These are phyloP conservation scores for Capronia epimyces DNA, from an alignment of 2,329 filamentous ascomycete species.

Conservation along the genomic window DNA sequence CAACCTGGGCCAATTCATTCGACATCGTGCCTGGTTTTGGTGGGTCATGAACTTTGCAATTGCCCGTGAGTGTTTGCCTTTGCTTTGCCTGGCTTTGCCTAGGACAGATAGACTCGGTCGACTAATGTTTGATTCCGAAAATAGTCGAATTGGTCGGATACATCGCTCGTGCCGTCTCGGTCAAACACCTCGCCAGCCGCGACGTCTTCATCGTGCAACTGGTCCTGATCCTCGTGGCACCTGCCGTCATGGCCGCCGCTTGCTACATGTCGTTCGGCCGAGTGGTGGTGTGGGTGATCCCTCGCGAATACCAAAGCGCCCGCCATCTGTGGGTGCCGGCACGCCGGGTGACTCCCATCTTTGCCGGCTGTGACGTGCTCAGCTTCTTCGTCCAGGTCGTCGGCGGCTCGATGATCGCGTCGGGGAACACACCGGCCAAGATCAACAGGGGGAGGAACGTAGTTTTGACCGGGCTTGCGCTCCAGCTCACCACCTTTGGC, in stretches of 20 bases:
- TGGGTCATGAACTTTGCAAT: slow-evolving; percentile 45
- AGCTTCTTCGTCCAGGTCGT: slow-evolving; percentile 44
- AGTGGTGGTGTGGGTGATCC: slow-evolving; percentile 43
- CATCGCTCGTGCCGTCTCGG: slow-evolving; percentile 31
- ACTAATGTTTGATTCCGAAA: too few species aligned
- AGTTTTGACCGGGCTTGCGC: slow-evolving; percentile 36
- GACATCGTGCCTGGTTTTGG: slow-evolving; percentile 37
- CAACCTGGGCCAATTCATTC: slow-evolving; percentile 33
- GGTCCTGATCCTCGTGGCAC: slow-evolving; percentile 44
- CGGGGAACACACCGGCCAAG: slow-evolving; percentile 28
- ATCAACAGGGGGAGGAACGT: slow-evolving; percentile 40
- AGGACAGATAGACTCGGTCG: too few species aligned
- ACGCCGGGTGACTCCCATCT: slow-evolving; percentile 36
- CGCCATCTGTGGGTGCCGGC: slow-evolving; percentile 39
- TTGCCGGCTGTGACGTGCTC: slow-evolving; percentile 41
- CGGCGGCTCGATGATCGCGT: slow-evolving; percentile 37
- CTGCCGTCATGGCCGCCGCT: slow-evolving; percentile 45
- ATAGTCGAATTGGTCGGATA: slow-evolving; percentile 39
- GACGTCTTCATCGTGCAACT: slow-evolving; percentile 33
- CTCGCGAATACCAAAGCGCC: slow-evolving; percentile 29
- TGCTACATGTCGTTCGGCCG: slow-evolving; percentile 45
- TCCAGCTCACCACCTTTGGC: slow-evolving; percentile 51
- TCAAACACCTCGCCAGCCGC: slow-evolving; percentile 11
- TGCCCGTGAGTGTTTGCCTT: slow-evolving; percentile 29
- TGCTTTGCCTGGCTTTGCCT: not conserved